phyloP scores from a whole-genome alignment of 2,329 filamentous ascomycete species.

The Phialophora tarda region DNA sequence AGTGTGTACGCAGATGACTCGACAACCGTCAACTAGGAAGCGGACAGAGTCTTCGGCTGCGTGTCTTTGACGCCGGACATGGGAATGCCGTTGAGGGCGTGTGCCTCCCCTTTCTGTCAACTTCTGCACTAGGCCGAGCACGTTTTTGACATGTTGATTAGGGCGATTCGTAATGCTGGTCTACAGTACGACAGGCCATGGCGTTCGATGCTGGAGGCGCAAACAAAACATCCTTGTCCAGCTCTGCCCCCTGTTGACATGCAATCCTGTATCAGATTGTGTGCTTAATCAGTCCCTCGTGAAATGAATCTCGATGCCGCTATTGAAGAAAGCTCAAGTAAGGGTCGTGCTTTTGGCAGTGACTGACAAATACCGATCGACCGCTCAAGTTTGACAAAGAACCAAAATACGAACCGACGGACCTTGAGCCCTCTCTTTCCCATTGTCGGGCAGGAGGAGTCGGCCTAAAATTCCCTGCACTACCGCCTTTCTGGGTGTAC shows the following conservation, averaged over 20 bases:
- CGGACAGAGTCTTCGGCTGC: neutral
- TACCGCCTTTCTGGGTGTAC: neutral
- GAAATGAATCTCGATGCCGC: neutral
- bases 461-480: neutral
- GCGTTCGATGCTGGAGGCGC: neutral
- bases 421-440: neutral
- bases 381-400: neutral
- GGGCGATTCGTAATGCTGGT: too few species aligned
- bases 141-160: slow-evolving; percentile 11
- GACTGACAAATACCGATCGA: neutral
- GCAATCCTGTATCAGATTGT: neutral
- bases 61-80: neutral
- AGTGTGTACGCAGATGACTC: neutral
- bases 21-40: neutral
- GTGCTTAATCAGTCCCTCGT: neutral
- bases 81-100: neutral
- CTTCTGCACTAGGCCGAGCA: slow-evolving; percentile 10
- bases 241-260: neutral
- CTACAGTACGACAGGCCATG: neutral
- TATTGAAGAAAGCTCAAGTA: neutral
- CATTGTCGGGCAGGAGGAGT: neutral
- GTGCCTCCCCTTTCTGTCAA: neutral
- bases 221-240: neutral
- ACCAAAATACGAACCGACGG: neutral
- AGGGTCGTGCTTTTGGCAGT: neutral